A percentile compares a stretch with the other conserved stretches of the same genome.
phyloP scores from a whole-genome alignment of 208 protist genomes.

The Blastocrithidia nonstop region DNA sequence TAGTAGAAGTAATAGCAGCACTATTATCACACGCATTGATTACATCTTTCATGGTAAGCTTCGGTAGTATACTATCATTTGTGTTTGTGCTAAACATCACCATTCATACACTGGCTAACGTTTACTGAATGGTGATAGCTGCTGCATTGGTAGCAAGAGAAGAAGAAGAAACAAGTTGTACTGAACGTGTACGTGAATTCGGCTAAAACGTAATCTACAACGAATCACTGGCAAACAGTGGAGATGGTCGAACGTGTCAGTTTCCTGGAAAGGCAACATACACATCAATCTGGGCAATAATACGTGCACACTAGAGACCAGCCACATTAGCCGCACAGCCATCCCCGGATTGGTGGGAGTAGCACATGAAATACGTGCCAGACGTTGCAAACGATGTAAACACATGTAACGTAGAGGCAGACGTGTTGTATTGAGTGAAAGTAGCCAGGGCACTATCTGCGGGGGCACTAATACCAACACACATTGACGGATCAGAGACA shows the following conservation, averaged over 20 bases:
- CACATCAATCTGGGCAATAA: constrained; percentile 44
- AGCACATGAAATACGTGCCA: constrained; percentile 68
- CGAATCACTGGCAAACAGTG: constrained; percentile 32
- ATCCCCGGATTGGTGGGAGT: constrained; percentile 26
- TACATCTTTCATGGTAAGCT: too few species aligned
- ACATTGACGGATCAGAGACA: constrained; percentile 18
- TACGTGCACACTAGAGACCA: constrained; percentile 44
- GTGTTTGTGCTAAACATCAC: too few species aligned
- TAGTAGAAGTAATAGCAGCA: too few species aligned
- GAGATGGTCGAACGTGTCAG: constrained; percentile 33
- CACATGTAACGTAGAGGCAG: constrained; percentile 9
- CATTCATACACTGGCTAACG: too few species aligned
- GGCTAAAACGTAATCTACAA: constrained; percentile 17
- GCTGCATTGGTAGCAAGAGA: too few species aligned
- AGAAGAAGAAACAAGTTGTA: too few species aligned
- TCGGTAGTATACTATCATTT: too few species aligned
- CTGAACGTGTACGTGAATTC: too few species aligned
- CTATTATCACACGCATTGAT: too few species aligned
- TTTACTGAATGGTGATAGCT: too few species aligned
- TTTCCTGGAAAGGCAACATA: constrained; percentile 18
- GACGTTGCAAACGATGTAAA: constrained; percentile 24
- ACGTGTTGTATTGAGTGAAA: constrained; percentile 7
- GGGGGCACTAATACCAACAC: constrained; percentile 20
- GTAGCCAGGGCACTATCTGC: constrained; percentile 17
- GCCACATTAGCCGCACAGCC: constrained; percentile 10